A percentile compares a stretch with the other conserved stretches of the same genome.
phyloP scores from a whole-genome alignment of 1,284 basidiomycete species.

The Rhodotorula sp. region DNA sequence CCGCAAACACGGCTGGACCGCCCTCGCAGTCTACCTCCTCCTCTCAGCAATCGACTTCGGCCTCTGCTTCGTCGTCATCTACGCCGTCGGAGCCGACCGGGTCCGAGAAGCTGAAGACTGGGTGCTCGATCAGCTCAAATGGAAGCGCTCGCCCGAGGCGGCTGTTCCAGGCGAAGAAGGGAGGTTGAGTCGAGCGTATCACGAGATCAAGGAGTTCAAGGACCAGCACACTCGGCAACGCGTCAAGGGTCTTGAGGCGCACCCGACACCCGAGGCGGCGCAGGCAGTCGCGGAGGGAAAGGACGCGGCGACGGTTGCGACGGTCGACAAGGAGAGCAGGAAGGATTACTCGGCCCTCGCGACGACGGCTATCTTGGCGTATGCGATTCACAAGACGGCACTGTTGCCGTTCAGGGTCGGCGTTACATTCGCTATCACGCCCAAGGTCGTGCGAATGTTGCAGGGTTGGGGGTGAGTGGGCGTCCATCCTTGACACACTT shows the following conservation, averaged over 20 bases:
- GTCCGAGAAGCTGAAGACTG: slow-evolving; percentile 67
- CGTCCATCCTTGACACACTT: not conserved
- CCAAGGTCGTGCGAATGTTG: slow-evolving; percentile 27
- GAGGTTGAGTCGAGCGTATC: slow-evolving; percentile 21
- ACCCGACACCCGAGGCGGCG: slow-evolving; percentile 5
- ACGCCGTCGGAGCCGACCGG: slow-evolving; percentile 83
- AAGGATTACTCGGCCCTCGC: slow-evolving; percentile 59
- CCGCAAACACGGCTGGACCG: slow-evolving; percentile 85
- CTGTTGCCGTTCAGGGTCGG: slow-evolving; percentile 88
- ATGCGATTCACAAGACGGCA: slow-evolving; percentile 91
- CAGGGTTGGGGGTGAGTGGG: slow-evolving; percentile 32
- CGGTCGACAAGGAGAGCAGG: not conserved
- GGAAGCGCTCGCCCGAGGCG: slow-evolving; percentile 29
- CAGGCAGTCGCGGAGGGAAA: not conserved
- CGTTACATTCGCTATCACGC: slow-evolving; percentile 59
- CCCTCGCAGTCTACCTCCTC: slow-evolving; percentile 76
- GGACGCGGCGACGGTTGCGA: no score
- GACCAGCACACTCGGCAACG: not conserved
- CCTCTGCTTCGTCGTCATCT: slow-evolving; percentile 77
- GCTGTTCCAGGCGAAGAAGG: slow-evolving; percentile 51
- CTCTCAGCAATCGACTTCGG: slow-evolving; percentile 72
- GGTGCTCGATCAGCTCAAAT: slow-evolving; percentile 49
- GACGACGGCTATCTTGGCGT: slow-evolving; percentile 88
- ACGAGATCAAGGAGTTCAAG: not conserved
- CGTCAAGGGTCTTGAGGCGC: slow-evolving; percentile 16